Evolutionary conservation across 306 rosid genomes (phyloP).

Genomic region (Dalbergia cultrata): DNA sequence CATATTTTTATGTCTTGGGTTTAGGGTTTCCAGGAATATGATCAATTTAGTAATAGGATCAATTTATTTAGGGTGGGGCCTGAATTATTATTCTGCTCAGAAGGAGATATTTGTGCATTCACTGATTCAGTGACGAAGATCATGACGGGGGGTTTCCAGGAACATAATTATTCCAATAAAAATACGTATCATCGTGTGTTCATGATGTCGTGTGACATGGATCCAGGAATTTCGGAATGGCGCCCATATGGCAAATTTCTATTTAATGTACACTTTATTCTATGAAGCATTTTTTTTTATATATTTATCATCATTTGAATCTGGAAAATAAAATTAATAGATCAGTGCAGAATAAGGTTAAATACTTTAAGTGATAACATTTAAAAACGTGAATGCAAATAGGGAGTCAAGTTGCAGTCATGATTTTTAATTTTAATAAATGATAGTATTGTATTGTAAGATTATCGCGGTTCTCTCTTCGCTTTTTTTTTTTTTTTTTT

Average conservation of each 20-base stretch:
- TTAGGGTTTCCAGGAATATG: too few relatives aligned
- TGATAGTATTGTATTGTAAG: background rate
- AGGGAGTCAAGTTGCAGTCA: background rate
- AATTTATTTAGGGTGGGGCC: background rate
- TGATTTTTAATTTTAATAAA: background rate
- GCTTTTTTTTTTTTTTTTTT: too few relatives aligned
- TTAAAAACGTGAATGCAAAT: background rate
- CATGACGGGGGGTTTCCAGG: background rate
- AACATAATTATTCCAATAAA: constrained; percentile 5
- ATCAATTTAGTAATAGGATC: background rate
- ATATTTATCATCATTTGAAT: background rate
- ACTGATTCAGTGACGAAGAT: background rate
- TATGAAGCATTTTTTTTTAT: background rate
- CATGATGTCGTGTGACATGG: background rate
- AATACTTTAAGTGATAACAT: background rate
- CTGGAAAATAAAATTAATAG: background rate
- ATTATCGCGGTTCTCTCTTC: too few relatives aligned
- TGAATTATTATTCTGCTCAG: background rate
- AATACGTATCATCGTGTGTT: background rate
- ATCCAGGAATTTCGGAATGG: background rate
- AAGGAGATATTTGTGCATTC: background rate
- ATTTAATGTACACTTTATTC: background rate
- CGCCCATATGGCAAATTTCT: background rate
- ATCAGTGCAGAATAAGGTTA: background rate
- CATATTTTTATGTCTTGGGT: background rate